Evolutionary conservation across 176 grass and related monocot genomes (phyloP), one percentile per base, ranked within the genome.

Genomic region (Hordeum marinum): DNA sequence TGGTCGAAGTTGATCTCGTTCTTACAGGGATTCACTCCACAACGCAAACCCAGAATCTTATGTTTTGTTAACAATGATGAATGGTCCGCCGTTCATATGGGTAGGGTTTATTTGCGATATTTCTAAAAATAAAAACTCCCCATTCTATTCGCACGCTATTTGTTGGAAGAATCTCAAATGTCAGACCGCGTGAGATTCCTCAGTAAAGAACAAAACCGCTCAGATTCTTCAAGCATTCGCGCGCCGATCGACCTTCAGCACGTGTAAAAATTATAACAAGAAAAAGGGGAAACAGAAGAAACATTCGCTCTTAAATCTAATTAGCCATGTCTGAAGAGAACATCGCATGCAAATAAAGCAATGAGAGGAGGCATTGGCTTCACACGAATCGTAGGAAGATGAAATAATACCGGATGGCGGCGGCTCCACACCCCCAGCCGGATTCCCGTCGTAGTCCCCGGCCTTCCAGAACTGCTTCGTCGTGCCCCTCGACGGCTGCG

Each of bases 381-480:
- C 31, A 70, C 6, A 68, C 31, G 72, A 4, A 12, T 31, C 40
- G 60, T 62, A 26, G 13, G 37, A 77, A 7, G 21, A 75, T 57
- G 54, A 35, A 27, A 10, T 10, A 39, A 21, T 82, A 98, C 96
- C 91, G 9, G 90, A 69, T 34, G 64, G 35, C 26, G 69, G 90
- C 68, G 58, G 58, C 50, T 58, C 69, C 35, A 31, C 63, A 74
- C 42, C 45, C 37, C 71, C 77, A 31, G 67, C 60, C 9, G 74
- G 78, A 23, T 75, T 92, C 77, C 86, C 93, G 50, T 91, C 90
- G 67, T 81, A 94, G 60, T 99, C 96, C 70, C 96, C 96, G 4
- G 91, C 94, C 90, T 99, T 99, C 94, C 96, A 99, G 72, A 99
- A 99, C 90, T 99, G 96, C 90, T 94, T 99, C 18, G 80, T 91